Evolutionary conservation across 2,329 filamentous ascomycete species (phyloP), one percentile per base, ranked within the genome.

Genomic region (Clathrospora elynae): DNA sequence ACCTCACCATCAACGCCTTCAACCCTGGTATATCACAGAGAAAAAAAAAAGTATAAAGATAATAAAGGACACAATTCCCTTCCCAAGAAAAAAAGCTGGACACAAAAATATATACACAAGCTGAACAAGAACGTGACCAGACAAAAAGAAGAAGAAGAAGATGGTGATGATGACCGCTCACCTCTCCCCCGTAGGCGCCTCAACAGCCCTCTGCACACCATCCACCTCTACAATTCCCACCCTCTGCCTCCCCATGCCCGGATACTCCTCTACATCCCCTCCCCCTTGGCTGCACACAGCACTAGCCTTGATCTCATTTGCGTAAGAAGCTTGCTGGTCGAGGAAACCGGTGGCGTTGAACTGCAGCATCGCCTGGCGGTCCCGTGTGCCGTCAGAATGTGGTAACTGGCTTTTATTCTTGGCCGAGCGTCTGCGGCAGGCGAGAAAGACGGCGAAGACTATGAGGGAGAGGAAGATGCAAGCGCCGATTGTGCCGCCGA

Each of bases 401-500:
- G 22, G 31, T 10, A 17, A 22, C 8, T 43, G 6, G 1, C 13
- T 4, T 25, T 18, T n/a, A 4, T 5, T n/a, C 5, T 49, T 7
- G 20, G 22, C 19, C 17, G 55, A 52, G 7, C 46, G 48, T 3
- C 50, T 36, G 10, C 58, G 53, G 17, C 59, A 56, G 28, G 60
- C 38, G 18, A 62, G 54, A 28, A 66, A 51, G 19, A 57, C 42
- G 14, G 40, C 44, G 12, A 63, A 46, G 4, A 51, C 46, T 29
- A 67, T 45, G 30, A 59, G 53, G 16, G 49, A 59, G 19, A 68
- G 9, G 20, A 60, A 53, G 6, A 53, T 45, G 22, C 66, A 53
- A 1, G 59, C 66, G 22, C 63, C 64, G 6, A 70, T 40, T 4
- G 64, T 66, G 18, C 63, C 64, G 35, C 67, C 66, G 7, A 66